Evolutionary conservation across 176 grass and related monocot species (phyloP).

Genomic region (Cocos nucifera): DNA sequence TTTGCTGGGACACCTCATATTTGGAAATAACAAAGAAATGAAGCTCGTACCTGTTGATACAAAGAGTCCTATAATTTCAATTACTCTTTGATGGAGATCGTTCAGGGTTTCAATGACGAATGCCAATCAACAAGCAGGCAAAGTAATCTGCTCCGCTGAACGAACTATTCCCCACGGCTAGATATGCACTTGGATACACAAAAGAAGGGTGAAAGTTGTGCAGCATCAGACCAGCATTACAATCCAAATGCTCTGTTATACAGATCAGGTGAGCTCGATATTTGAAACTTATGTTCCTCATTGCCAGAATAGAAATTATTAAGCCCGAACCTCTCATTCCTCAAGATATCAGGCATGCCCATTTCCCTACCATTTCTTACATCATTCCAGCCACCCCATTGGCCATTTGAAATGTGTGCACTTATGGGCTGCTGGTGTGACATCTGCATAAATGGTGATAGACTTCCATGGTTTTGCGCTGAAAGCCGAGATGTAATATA

Average conservation of each 20-base stretch:
- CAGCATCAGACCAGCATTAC: conserved; percentile 21
- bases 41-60: too few relatives aligned
- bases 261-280: conserved; percentile 46
- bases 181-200: not conserved
- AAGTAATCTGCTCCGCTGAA: not conserved
- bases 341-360: conserved; percentile 40
- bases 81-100: too few relatives aligned
- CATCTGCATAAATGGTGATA: conserved; percentile 47
- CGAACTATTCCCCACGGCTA: not conserved
- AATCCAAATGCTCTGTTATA: conserved; percentile 83
- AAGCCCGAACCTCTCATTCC: conserved; percentile 39
- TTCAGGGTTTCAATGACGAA: too few relatives aligned
- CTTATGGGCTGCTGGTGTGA: conserved; percentile 43
- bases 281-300: conserved; percentile 53
- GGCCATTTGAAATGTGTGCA: conserved; percentile 40
- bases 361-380: conserved; percentile 36
- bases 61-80: too few relatives aligned
- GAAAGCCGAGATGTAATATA: conserved; percentile 47
- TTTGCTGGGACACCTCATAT: too few relatives aligned
- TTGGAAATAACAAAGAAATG: too few relatives aligned
- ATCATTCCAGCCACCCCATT: conserved; percentile 74
- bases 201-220: not conserved
- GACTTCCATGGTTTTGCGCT: conserved; percentile 40
- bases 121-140: too few relatives aligned
- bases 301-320: conserved; percentile 42